Evolutionary conservation across 352 stramenopile genomes (phyloP).

Genomic region (Globisporangium nunn): DNA sequence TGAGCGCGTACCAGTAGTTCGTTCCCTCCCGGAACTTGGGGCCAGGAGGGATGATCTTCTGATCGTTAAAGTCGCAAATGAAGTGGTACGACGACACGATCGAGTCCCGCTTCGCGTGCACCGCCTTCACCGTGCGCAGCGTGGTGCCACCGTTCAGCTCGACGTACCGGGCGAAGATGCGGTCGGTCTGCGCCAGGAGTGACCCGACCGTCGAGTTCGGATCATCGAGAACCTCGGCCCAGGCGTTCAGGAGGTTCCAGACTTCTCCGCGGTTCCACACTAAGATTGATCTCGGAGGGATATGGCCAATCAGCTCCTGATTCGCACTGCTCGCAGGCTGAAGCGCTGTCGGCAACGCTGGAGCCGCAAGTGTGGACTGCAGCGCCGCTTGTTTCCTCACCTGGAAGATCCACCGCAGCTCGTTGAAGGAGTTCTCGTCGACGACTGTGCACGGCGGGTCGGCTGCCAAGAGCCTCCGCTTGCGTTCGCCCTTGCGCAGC

Average conservation of each 20-base stretch:
- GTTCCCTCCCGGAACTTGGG: not conserved
- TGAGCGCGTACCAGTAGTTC: constrained; percentile 10
- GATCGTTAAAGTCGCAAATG: constrained; percentile 8
- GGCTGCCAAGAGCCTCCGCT: not conserved
- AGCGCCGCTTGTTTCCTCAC: not conserved
- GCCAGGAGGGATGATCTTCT: not conserved
- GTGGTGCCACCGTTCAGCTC: constrained; percentile 2
- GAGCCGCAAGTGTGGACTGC: not conserved
- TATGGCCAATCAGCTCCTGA: not conserved
- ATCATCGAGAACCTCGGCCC: constrained; percentile 5
- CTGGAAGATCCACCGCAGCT: constrained; percentile 8
- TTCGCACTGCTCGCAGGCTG: not conserved
- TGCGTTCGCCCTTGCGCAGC: constrained; percentile 10
- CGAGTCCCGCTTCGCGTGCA: constrained; percentile 12
- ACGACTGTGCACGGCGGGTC: constrained; percentile 2
- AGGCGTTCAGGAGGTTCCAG: constrained; percentile 5
- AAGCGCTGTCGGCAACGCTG: not conserved
- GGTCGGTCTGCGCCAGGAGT: constrained; percentile 4
- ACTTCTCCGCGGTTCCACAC: constrained; percentile 11
- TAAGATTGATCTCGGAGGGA: not conserved
- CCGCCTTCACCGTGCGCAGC: constrained; percentile 5
- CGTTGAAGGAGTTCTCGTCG: constrained; percentile 7
- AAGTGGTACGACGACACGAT: constrained; percentile 9
- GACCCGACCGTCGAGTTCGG: not conserved
- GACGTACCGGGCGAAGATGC: constrained; percentile 7